These are phyloP conservation scores for Cryphonectria japonica DNA, from an alignment of 2,329 filamentous ascomycete species.

Conservation along the genomic window DNA sequence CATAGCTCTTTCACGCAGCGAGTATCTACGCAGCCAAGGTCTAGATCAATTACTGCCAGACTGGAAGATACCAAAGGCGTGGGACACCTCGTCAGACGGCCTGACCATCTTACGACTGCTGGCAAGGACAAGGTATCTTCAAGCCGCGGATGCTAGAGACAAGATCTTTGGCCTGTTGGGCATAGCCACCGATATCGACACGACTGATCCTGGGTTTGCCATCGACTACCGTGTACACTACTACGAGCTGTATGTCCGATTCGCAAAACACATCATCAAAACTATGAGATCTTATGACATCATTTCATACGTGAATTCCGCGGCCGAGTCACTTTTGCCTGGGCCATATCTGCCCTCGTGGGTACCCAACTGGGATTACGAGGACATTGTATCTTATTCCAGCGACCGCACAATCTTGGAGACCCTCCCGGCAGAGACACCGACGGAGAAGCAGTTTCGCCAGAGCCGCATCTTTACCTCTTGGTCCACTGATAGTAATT, in stretches of 20 bases:
- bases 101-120: neutral
- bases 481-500: neutral
- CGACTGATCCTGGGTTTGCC: neutral
- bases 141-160: conserved; percentile 16
- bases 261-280: conserved; percentile 5
- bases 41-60: neutral
- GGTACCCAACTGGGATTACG: neutral
- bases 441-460: neutral
- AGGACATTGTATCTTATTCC: neutral
- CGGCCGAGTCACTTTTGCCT: neutral
- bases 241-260: neutral
- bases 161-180: conserved; percentile 15
- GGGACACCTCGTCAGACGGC: neutral
- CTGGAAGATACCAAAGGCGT: neutral
- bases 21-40: neutral
- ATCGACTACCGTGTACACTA: neutral
- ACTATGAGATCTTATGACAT: neutral
- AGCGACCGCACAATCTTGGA: neutral
- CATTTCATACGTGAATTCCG: neutral
- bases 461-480: neutral
- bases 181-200: conserved; percentile 7
- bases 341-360: neutral
- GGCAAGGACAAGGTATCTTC: neutral
- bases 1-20: neutral
- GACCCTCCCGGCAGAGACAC: neutral